Percentiles rank a stretch among this genome's conserved stretches.
phyloP scores from a whole-genome alignment of 2,329 filamentous ascomycete species.

The Clonostachys solani region DNA sequence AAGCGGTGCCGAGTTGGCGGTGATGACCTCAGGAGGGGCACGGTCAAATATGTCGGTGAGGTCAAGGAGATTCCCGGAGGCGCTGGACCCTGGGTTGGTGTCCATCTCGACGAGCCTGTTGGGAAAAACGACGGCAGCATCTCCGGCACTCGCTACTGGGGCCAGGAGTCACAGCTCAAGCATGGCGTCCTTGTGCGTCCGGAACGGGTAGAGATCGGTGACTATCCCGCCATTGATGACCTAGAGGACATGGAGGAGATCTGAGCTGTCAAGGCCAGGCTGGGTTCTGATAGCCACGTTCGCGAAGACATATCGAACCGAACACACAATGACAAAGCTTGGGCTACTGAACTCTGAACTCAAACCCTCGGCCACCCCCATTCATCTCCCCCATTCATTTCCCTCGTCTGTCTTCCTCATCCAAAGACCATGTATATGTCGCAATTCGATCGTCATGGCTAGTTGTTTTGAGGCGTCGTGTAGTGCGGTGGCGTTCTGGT shows the following conservation, averaged over 20 bases:
- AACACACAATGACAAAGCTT: no score
- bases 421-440: no score
- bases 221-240: slow-evolving; percentile 67
- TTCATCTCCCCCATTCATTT: no score
- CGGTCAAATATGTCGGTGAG: slow-evolving; percentile 67
- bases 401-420: no score
- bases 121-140: slow-evolving; percentile 81
- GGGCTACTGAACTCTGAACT: no score
- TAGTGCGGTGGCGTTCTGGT: no score
- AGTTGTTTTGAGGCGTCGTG: no score
- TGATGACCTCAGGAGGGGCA: slow-evolving; percentile 66
- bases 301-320: no score
- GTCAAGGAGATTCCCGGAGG: slow-evolving; percentile 70
- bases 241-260: slow-evolving; percentile 77
- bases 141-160: slow-evolving; percentile 65
- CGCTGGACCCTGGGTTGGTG: slow-evolving; percentile 65
- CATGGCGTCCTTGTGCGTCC: slow-evolving; percentile 76
- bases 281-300: no score
- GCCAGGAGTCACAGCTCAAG: slow-evolving; percentile 57
- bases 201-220: slow-evolving; percentile 72
- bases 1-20: slow-evolving; percentile 61
- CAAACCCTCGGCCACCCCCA: no score
- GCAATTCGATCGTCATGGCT: no score
- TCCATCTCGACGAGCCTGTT: slow-evolving; percentile 73
- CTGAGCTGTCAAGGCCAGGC: slow-evolving; percentile 17